phyloP scores from a whole-genome alignment of 139 green algal genomes.

The Tetraselmis striata region DNA sequence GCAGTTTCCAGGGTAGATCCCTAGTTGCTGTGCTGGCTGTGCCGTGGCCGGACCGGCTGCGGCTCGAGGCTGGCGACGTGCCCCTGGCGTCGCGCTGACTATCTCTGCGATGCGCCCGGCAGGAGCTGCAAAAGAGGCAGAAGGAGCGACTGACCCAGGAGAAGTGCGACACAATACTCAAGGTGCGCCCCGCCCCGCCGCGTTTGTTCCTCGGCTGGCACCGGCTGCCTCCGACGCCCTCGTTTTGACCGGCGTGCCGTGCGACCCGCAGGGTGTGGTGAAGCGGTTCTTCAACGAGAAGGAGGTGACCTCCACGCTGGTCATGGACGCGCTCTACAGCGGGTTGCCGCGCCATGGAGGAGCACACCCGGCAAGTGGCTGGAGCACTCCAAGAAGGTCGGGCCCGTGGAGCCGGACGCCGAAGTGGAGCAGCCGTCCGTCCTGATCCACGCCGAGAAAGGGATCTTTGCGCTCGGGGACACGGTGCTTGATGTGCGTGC shows the following conservation, averaged over 20 bases:
- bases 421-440: conserved; percentile 6
- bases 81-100: too few species aligned
- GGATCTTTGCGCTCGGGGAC: conserved; percentile 28
- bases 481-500: conserved; percentile 21
- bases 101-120: neutral
- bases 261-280: conserved; percentile 77
- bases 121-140: conserved; percentile 28
- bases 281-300: conserved; percentile 99
- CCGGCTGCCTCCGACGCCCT: neutral
- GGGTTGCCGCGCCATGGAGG: conserved; percentile 80
- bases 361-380: conserved; percentile 26
- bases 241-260: too few species aligned
- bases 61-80: too few species aligned
- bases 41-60: too few species aligned
- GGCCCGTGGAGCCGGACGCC: neutral
- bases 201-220: too few species aligned
- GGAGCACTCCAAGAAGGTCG: neutral
- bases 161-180: conserved; percentile 66
- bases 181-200: conserved; percentile 34
- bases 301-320: conserved; percentile 95
- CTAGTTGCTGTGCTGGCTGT: too few species aligned
- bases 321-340: conserved; percentile 94
- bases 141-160: conserved; percentile 42
- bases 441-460: conserved; percentile 25
- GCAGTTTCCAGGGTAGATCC: too few species aligned